Percentiles rank a stretch among this genome's conserved stretches.
phyloP scores from a whole-genome alignment of 495 filamentous ascomycete genomes.

The Bacidia rubella region DNA sequence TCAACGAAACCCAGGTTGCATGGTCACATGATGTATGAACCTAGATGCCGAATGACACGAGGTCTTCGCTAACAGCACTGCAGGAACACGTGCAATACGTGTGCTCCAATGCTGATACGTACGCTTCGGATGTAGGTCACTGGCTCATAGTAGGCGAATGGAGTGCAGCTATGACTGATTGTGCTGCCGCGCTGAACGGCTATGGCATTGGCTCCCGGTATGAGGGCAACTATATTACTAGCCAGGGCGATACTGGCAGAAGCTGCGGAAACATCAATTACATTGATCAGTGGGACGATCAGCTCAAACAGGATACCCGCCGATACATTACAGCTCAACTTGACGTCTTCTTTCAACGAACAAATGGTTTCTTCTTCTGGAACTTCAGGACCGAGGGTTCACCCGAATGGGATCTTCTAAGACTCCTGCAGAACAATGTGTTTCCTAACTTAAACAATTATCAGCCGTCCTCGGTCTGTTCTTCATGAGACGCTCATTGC shows the following conservation, averaged over 20 bases:
- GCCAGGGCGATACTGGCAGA: constrained; percentile 20
- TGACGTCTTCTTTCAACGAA: constrained; percentile 27
- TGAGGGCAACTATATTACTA: constrained; percentile 44
- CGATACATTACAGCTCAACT: constrained; percentile 35
- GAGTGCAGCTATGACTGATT: constrained; percentile 59
- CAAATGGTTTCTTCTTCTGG: constrained; percentile 38
- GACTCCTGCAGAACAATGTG: constrained; percentile 29
- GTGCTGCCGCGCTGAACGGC: constrained; percentile 59
- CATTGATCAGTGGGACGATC: constrained; percentile 24
- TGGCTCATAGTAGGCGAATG: constrained; percentile 40
- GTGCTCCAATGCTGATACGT: constrained; percentile 27
- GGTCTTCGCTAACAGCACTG: not conserved
- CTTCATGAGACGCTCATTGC: not conserved
- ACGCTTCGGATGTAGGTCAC: constrained; percentile 27
- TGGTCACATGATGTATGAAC: constrained; percentile 19
- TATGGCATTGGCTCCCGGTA: constrained; percentile 55
- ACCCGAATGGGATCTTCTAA: constrained; percentile 36
- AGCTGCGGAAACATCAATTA: constrained; percentile 28
- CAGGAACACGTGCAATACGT: constrained; percentile 29
- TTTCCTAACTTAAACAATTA: constrained; percentile 25
- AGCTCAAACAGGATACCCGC: constrained; percentile 23
- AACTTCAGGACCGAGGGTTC: constrained; percentile 37
- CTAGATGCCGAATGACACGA: not conserved
- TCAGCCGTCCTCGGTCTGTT: constrained; percentile 16
- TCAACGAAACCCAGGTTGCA: constrained; percentile 23